These are phyloP conservation scores for Alopecurus myosuroides DNA, from an alignment of 176 grass and related monocot species.

Conservation along the genomic window DNA sequence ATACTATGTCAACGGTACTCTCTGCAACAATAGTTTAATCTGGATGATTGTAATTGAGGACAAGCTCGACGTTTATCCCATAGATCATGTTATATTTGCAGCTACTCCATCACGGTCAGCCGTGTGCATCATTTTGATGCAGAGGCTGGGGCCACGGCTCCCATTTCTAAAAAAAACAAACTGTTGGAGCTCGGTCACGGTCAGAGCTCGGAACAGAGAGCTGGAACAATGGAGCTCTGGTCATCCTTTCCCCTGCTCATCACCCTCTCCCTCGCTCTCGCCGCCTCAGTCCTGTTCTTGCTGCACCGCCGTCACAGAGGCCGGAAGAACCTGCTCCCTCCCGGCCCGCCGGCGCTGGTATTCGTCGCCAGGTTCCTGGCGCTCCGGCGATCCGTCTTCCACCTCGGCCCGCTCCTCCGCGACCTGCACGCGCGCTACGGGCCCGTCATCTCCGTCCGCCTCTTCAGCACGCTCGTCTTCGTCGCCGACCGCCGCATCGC, in stretches of 20 bases:
- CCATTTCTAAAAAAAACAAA: no score
- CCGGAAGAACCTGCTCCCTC: constrained; percentile 21
- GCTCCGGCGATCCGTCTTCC: constrained; percentile 26
- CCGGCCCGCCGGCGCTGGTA: constrained; percentile 32
- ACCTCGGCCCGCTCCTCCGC: constrained; percentile 18
- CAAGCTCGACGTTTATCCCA: neutral
- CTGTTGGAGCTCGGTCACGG: neutral
- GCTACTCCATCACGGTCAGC: no score
- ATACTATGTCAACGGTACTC: no score
- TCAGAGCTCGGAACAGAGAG: neutral
- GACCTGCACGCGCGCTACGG: constrained; percentile 25
- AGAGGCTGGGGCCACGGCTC: no score
- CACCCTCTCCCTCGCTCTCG: neutral
- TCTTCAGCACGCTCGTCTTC: constrained; percentile 43
- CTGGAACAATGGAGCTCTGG: constrained; percentile 4
- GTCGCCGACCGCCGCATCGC: constrained; percentile 39
- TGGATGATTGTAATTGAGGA: neutral
- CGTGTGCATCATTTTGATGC: no score
- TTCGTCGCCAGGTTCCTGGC: constrained; percentile 23
- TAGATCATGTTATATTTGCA: neutral
- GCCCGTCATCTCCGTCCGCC: constrained; percentile 15
- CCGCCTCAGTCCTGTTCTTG: neutral
- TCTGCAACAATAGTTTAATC: no score
- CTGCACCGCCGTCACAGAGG: neutral
- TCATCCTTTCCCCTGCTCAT: neutral